Base-by-base conservation (phyloP, 768 basidiomycete genomes). In the Phylloporus rhodoxanthus region DNA sequence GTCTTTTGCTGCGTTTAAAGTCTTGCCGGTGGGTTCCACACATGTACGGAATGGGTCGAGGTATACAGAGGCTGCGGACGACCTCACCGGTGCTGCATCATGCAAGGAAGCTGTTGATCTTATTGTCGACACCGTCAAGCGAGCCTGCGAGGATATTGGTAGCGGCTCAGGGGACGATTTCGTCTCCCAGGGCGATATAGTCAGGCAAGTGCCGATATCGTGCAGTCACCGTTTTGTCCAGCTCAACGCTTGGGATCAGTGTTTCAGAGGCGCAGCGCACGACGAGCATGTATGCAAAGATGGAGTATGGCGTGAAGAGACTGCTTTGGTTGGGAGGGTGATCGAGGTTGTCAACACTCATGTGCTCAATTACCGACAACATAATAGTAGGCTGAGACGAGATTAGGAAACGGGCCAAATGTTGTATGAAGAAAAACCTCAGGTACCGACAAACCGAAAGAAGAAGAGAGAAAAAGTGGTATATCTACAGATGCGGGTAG, bases 291-390 rank as follows among this genome's bases (percentile, higher is more conserved):
- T 87, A 90, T 65, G 81, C 91, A 13, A 91, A 92, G 70, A 86
- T 95, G 81, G 93, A 96, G 62, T 91, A 95, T 65, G 90, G 89
- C 0, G 75, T 96, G 44, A 97, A 94, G 75, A 75, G 91, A 55
- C 70, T 95, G 63, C 68, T 95, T 51, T 95, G 92, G 92, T 68
- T 95, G 42, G 88, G 90, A 43, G 78, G 85, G 55, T 89, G 57
- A 66, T 54, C 23, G 23, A 41, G 23, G 29, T 28, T 36, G 26
- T 44, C 8, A 40, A 43, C 8, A 30, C 47, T 41, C 25, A 20
- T 43, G 36, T 30, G 33, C 30, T 50, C 39, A 13, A 51, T 49
- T 61, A 60, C 41, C 45, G 43, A 53, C 47, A 36, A 23, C 23
- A 17, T 38, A 42, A 33, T 52, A 54, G 47, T 55, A 45, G 46